A percentile compares a stretch with the other conserved stretches of the same genome.
Conservation (phyloP, 202 grass and related monocot genomes). For the Carex sylvatica region DNA sequence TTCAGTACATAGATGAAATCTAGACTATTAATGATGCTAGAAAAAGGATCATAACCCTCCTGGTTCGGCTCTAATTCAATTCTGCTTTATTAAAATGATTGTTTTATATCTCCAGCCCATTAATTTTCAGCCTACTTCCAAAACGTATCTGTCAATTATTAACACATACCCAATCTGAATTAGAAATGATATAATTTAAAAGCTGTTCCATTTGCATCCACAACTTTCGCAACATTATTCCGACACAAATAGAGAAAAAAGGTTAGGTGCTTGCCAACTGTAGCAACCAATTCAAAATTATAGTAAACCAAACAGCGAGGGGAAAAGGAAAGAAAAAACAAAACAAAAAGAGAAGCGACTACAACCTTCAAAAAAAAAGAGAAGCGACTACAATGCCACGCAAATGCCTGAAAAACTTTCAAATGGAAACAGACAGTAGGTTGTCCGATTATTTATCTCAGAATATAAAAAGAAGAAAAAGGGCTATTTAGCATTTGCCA, state of each 20-base stretch:
- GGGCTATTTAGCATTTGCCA: not conserved
- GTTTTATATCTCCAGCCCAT: not conserved
- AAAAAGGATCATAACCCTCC: too few species aligned
- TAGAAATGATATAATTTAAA: not conserved
- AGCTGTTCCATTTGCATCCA: not conserved
- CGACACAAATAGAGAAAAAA: not conserved
- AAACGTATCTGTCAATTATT: not conserved
- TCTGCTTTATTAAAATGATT: not conserved
- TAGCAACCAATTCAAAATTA: not conserved
- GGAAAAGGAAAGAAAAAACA: not conserved
- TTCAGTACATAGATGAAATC: too few species aligned
- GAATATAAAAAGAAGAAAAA: not conserved
- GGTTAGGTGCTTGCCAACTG: not conserved
- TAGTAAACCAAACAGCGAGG: not conserved
- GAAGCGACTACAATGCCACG: not conserved
- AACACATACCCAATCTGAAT: not conserved
- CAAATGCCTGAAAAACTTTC: constrained; percentile 19
- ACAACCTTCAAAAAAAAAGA: not conserved
- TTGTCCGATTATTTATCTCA: constrained; percentile 18
- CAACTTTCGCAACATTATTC: not conserved
- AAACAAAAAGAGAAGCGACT: not conserved
- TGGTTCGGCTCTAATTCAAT: not conserved
- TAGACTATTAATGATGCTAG: too few species aligned
- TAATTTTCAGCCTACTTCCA: not conserved
- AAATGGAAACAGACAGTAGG: constrained; percentile 1